phyloP scores from a whole-genome alignment of 768 basidiomycete species.

The Suillus subluteus region DNA sequence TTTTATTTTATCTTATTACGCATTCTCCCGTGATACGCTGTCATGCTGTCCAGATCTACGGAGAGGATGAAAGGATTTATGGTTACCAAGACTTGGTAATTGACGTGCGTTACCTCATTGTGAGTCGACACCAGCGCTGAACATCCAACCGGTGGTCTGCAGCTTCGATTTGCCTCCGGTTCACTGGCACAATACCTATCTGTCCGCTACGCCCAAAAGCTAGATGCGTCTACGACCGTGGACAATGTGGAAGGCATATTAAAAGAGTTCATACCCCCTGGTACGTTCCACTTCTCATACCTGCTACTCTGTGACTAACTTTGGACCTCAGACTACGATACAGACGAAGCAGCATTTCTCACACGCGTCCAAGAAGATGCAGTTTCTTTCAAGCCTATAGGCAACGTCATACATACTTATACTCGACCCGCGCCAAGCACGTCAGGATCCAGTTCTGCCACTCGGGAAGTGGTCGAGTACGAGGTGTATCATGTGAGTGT shows the following conservation, averaged over 20 bases:
- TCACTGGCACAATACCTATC: constrained; percentile 78
- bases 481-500: constrained; percentile 88
- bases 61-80: constrained; percentile 95
- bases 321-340: constrained; percentile 61
- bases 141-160: not conserved
- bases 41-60: constrained; percentile 69
- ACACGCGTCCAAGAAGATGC: constrained; percentile 78
- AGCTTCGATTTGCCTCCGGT: constrained; percentile 89
- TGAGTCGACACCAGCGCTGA: constrained; percentile 10
- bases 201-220: constrained; percentile 67
- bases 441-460: constrained; percentile 42
- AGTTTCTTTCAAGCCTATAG: constrained; percentile 73
- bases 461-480: constrained; percentile 53
- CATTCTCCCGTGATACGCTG: not conserved
- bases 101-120: constrained; percentile 58
- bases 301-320: not conserved
- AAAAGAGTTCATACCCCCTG: constrained; percentile 75
- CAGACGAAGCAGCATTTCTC: constrained; percentile 66
- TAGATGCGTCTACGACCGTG: constrained; percentile 67
- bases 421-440: constrained; percentile 51
- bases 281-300: constrained; percentile 36
- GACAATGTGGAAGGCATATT: constrained; percentile 87
- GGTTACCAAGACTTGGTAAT: constrained; percentile 87
- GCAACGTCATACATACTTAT: constrained; percentile 78
- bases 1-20: not conserved